Base-by-base conservation (phyloP, 23 red algal genomes). In the Gracilaria domingensis region DNA sequence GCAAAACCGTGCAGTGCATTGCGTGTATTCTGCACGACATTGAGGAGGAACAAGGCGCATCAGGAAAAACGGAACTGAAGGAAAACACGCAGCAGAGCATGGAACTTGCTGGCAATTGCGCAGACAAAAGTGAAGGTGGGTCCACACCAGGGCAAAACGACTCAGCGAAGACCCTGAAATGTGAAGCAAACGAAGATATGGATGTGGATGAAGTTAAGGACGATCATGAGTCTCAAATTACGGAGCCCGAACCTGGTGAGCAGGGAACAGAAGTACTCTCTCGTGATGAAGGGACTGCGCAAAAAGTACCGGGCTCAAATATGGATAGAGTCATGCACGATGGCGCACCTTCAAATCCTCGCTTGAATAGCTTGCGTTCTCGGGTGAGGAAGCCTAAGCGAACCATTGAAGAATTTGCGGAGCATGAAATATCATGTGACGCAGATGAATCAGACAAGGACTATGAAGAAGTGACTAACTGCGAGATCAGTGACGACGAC, bases 1-100 rank as follows among this genome's bases (percentile, higher is more conserved):
- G 95, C 12, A 98, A 98, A 70, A 98, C 95, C 21, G 85, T 98
- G 8, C 90, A 98, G 49, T 82, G 90, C 37, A 94, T 98, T 59
- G 89, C 90, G 4, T 75, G 86, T 35, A 98, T 98, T 39, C 42
- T 93, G 34, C 89, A 84, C 45, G 89, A 92, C 49, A 39, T 83
- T 26, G 75, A 77, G 70, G 75, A 89, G 12, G 55, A 75, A 73
- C 14, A 9, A 44, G 34, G 39, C 53, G 47, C 8, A 29, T 50
- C 42, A 32, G 23, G 1, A 23, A 4, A 1, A 2, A 25, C 23
- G 45, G 21, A 77, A 1, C 23, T 4, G 17, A 50, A 69, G 12
- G 32, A 69, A 34, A 69, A 37, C 28, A 20, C 12, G 12, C 8
- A 30, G 9, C 64, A 36, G 64, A 69, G 33, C 33, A 37, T 36